Evolutionary conservation across 225 moss, liverwort and hornwort genomes (phyloP), one percentile per base, ranked within the genome.

Genomic region (Anthoceros angustus): DNA sequence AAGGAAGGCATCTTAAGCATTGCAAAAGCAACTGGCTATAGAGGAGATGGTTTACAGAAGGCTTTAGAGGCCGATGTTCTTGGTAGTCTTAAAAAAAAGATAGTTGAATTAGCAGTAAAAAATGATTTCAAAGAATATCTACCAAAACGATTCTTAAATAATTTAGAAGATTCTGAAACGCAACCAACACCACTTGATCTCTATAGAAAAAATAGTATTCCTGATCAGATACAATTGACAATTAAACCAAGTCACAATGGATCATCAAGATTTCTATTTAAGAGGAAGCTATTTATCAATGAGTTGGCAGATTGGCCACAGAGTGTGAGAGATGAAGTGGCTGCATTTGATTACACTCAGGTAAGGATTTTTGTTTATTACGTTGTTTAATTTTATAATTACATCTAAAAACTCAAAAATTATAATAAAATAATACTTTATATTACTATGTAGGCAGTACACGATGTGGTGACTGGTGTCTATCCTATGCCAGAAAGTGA

Each of bases 381-480:
- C 15, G 9, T 18, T 5, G 18, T 3, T 25, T 41, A 11, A 9
- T 42, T 42, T 12, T 20, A 41, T 42, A 66, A 46, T 11, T 42
- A 66, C 12, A 40, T 43, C 5, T 4, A 18, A 14, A 14, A 21
- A 48, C 9, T 41, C 8, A 18, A 8, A 42, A 21, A 66, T 39
- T 43, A 42, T 25, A 40, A 66, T 40, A 11, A 14, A 66, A 21
- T 40, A 39, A 40, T 39, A 15, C 9, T 66, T 10, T 66, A 0
- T 39, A 12, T 66, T 41, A 16, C 10, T 14, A 43, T 45, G 25
- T 43, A 70, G 70, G 70, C 70, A 70, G 64, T 70, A 11, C 43
- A 70, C 64, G 70, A 70, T 38, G 70, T 70, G 41, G 43, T 70
- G 16, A 70, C 23, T n/a, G 45, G 70, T 10, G 26, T 43, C 64